Evolutionary conservation across 305 asterid species (phyloP).

Genomic region (Plantago rigida): DNA sequence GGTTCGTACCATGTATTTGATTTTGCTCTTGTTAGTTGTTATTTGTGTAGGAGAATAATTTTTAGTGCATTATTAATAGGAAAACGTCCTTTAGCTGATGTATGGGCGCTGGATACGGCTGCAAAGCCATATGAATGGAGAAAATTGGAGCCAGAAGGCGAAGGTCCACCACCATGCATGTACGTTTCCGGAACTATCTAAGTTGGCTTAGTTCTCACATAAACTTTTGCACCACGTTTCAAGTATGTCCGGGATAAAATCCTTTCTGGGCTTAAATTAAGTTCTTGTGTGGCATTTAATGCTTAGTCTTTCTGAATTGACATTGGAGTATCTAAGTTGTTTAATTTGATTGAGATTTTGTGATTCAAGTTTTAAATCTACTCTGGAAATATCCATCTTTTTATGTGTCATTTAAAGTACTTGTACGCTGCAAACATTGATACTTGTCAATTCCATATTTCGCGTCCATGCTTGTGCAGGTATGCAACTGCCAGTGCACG

Average conservation of each 20-base stretch:
- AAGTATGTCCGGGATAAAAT: too few species aligned
- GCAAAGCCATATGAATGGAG: constrained; percentile 99
- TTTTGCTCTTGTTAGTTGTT: constrained; percentile 11
- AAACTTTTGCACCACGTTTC: too few species aligned
- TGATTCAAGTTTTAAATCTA: too few species aligned
- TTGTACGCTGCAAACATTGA: constrained; percentile 6
- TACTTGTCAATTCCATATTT: constrained; percentile 18
- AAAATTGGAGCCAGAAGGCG: constrained; percentile 99
- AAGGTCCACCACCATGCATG: constrained; percentile 26
- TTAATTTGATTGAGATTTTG: too few species aligned
- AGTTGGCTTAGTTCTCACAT: too few species aligned
- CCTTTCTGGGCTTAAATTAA: too few species aligned
- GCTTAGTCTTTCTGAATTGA: too few species aligned
- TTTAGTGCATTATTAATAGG: constrained; percentile 43
- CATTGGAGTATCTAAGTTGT: too few species aligned
- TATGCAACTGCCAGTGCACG: constrained; percentile 99
- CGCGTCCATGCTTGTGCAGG: constrained; percentile 40
- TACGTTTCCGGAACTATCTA: background rate
- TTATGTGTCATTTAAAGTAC: background rate
- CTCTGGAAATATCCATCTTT: too few species aligned
- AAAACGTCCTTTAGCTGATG: constrained; percentile 95
- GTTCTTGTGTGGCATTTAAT: too few species aligned
- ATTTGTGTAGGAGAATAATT: constrained; percentile 20
- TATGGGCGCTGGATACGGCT: constrained; percentile 99
- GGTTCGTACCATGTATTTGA: constrained; percentile 41